Percentiles rank a stretch among this genome's conserved stretches.
These are phyloP conservation scores for Apodospora peruviana DNA, from an alignment of 495 filamentous ascomycete genomes.

Conservation along the genomic window DNA sequence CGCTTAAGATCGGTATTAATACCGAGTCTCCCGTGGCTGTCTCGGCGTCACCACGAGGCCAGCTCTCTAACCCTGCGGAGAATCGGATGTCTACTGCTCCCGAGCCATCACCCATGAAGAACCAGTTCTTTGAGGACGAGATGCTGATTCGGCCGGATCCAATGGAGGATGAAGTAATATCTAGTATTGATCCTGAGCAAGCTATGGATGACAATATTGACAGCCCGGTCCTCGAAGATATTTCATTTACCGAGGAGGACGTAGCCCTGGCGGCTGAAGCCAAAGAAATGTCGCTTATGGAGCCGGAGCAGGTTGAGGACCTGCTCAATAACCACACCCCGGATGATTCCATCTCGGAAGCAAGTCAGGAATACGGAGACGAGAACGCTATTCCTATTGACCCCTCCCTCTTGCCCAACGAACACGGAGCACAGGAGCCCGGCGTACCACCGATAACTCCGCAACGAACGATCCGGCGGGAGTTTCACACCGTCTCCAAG, in stretches of 20 bases:
- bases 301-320: constrained; percentile 29
- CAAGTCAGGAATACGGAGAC: constrained; percentile 58
- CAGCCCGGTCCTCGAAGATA: constrained; percentile 30
- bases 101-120: constrained; percentile 31
- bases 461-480: constrained; percentile 16
- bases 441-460: constrained; percentile 30
- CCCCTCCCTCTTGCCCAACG: constrained; percentile 30
- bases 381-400: constrained; percentile 55
- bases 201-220: constrained; percentile 13
- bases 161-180: constrained; percentile 28
- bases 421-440: constrained; percentile 1
- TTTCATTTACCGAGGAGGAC: constrained; percentile 39
- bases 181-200: constrained; percentile 27
- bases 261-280: constrained; percentile 43
- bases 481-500: constrained; percentile 68
- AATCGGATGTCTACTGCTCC: constrained; percentile 1
- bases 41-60: neutral
- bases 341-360: constrained; percentile 46
- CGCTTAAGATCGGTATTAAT: constrained; percentile 33
- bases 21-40: neutral
- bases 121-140: constrained; percentile 53
- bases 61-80: constrained; percentile 13
- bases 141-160: constrained; percentile 39
- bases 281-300: constrained; percentile 48
- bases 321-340: constrained; percentile 10